Conservation (phyloP, 139 green algal species). For the Desmodesmus armatus region DNA sequence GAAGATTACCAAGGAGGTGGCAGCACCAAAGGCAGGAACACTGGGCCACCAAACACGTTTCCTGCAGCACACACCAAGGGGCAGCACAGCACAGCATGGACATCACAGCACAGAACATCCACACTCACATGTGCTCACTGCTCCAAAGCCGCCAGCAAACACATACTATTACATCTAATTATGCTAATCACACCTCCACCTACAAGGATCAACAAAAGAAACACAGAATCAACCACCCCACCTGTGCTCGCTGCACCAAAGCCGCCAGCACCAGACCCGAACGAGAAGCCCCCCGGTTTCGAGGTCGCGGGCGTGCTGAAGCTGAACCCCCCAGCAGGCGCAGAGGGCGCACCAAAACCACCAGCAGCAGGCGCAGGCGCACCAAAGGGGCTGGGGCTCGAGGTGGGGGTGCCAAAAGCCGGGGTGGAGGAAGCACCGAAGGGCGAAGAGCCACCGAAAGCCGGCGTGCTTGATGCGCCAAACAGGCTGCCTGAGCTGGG, state of each 20-base stretch:
- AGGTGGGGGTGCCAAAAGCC: background rate
- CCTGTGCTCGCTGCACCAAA: background rate
- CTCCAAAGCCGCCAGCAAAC: no score
- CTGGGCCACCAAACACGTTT: no score
- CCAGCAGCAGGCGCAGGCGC: no score
- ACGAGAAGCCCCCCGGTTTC: background rate
- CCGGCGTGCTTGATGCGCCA: background rate
- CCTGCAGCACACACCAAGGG: no score
- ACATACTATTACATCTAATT: no score
- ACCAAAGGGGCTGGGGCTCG: background rate
- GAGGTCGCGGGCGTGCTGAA: no score
- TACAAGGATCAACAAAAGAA: no score
- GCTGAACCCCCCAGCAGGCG: background rate
- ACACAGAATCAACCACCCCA: no score
- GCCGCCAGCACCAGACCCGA: background rate
- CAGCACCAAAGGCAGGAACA: background rate
- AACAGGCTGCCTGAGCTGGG: no score
- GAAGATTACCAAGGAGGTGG: background rate
- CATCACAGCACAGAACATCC: no score
- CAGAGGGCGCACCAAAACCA: background rate
- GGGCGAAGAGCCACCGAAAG: constrained; percentile 1
- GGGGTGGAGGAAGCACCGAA: background rate
- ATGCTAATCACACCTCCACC: no score
- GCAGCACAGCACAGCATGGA: background rate
- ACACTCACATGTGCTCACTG: no score